Percentiles rank a stretch among this genome's conserved stretches.
These are phyloP conservation scores for Kurtzmaniella natalensis DNA, from an alignment of 1,139 yeast species.

Conservation along the genomic window DNA sequence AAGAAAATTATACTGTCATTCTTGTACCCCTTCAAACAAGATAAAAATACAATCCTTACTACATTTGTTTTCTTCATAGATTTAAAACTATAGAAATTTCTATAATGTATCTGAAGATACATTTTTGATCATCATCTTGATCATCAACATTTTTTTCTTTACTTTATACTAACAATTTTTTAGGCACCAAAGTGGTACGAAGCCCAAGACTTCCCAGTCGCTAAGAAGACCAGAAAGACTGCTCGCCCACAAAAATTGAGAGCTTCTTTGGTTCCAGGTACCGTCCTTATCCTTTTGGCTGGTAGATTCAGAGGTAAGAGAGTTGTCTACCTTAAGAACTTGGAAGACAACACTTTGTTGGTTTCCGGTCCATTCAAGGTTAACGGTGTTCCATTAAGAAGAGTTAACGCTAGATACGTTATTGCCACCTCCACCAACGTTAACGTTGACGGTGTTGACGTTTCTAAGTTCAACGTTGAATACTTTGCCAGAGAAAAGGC, in stretches of 20 bases:
- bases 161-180: constrained; percentile 33
- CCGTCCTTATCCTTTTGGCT: constrained; percentile 96
- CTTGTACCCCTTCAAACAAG: too few species aligned
- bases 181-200: constrained; percentile 95
- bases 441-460: constrained; percentile 75
- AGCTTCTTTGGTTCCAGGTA: constrained; percentile 96
- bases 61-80: constrained; percentile 1
- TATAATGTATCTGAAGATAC: too few species aligned
- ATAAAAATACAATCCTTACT: too few species aligned
- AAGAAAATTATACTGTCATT: too few species aligned
- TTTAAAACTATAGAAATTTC: not conserved
- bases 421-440: constrained; percentile 98
- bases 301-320: constrained; percentile 99
- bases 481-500: constrained; percentile 97
- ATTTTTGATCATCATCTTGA: too few species aligned
- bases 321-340: constrained; percentile 96
- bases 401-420: constrained; percentile 98
- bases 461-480: constrained; percentile 88
- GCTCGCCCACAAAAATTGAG: constrained; percentile 95
- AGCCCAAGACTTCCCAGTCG: constrained; percentile 88
- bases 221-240: constrained; percentile 86
- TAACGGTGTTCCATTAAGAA: constrained; percentile 99
- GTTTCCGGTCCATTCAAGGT: constrained; percentile 99
- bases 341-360: constrained; percentile 98
- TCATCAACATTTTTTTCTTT: constrained; percentile 2